These are phyloP conservation scores for Nannizziopsis barbatae DNA, from an alignment of 2,329 filamentous ascomycete genomes.

Conservation along the genomic window DNA sequence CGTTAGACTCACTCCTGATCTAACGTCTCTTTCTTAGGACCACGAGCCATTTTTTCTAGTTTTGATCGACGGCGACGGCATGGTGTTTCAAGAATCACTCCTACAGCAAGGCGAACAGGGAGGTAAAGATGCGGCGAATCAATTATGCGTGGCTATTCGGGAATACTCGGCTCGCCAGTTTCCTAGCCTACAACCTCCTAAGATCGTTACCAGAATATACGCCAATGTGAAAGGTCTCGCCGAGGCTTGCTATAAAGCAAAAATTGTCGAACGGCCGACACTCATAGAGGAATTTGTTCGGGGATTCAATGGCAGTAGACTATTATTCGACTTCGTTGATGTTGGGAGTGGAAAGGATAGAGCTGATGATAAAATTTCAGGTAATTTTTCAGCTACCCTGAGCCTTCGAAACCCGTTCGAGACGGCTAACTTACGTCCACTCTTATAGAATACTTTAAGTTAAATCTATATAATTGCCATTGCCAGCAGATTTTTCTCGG, in stretches of 20 bases:
- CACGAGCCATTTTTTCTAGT: constrained; percentile 45
- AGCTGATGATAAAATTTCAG: constrained; percentile 39
- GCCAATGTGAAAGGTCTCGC: constrained; percentile 43
- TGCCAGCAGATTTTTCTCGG: constrained; percentile 52
- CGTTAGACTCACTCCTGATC: constrained; percentile 4
- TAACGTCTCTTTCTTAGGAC: constrained; percentile 27
- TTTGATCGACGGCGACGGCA: constrained; percentile 46
- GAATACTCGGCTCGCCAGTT: constrained; percentile 35
- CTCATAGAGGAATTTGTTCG: constrained; percentile 43
- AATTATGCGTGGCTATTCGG: constrained; percentile 36
- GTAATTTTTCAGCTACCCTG: constrained; percentile 23
- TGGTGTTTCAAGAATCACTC: constrained; percentile 44
- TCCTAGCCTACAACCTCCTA: constrained; percentile 34
- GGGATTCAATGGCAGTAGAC: constrained; percentile 44
- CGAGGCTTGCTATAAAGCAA: constrained; percentile 38
- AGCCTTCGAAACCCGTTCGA: not conserved
- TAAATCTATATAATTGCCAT: constrained; percentile 47
- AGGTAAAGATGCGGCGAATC: constrained; percentile 42
- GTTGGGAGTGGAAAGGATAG: constrained; percentile 36
- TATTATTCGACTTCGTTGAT: constrained; percentile 43
- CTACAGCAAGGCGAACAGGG: constrained; percentile 42
- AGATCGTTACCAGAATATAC: constrained; percentile 44
- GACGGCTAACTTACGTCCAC: not conserved
- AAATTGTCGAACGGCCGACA: constrained; percentile 34
- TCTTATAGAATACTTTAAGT: constrained; percentile 42